Evolutionary conservation across 176 grass and related monocot species (phyloP), one percentile per base, ranked within the genome.

Genomic region (Musa acuminata): DNA sequence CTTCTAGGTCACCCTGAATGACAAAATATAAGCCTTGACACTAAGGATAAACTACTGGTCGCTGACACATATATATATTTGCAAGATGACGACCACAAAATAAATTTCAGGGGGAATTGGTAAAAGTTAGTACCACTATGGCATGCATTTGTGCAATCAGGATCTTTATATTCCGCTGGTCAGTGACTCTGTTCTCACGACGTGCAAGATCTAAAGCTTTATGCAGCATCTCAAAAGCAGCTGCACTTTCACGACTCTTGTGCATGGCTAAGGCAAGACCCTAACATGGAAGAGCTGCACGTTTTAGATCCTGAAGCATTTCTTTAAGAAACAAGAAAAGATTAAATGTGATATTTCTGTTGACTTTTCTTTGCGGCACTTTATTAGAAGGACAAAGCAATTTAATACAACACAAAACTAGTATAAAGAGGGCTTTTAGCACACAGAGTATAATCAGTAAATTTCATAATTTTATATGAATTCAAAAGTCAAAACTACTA

Each of bases 61-160:
- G n/a, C 57, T 21, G 16, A n/a, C 21, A 21, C n/a, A 20, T 60
- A 7, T n/a, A n/a, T n/a, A n/a, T n/a, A 60, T 60, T 43, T 43
- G 4, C 4, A 43, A 43, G 35, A 43, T 43, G 4, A 43, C 35
- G 0, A 12, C 1, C 9, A 25, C 8, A 23, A 64, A 9, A 24
- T 8, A 64, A 64, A 20, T 23, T 50, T n/a, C 29, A 49, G 29
- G 50, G 10, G 12, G 3, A 71, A 11, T 24, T 3, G 19, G 49
- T 67, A 27, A 22, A 71, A 49, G 49, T 16, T 17, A n/a, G 13
- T 74, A 99, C 90, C 90, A 79, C 77, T 23, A 91, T 75, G 81
- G 91, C 89, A 85, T 89, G 88, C 90, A 99, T 94, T 64, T 89
- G 91, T 64, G 90, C 90, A 75, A 94, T 94, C 80, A 99, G 80